Conservation (phyloP, 495 filamentous ascomycete species). For the Lasiosphaeriaceae sp. region DNA sequence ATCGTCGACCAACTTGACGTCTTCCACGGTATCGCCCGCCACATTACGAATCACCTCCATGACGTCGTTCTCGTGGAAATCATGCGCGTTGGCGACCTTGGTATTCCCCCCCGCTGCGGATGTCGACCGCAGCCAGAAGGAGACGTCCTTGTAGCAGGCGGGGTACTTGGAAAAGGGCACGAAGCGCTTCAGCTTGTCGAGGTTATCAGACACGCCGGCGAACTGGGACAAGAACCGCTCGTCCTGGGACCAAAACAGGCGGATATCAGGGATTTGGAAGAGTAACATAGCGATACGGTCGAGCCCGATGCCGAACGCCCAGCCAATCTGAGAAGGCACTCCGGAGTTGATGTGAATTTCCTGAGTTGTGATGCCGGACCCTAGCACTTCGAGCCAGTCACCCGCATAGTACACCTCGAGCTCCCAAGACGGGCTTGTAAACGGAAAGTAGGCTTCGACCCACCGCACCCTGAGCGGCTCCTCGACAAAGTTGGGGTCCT, state of each 20-base stretch:
- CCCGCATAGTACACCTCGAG: slow-evolving; percentile 93
- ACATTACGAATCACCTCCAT: slow-evolving; percentile 88
- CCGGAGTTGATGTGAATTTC: slow-evolving; percentile 71
- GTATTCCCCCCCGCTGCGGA: slow-evolving; percentile 49
- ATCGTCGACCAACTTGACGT: slow-evolving; percentile 73
- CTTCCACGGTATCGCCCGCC: slow-evolving; percentile 79
- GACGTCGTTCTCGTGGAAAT: slow-evolving; percentile 91
- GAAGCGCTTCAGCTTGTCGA: slow-evolving; percentile 59
- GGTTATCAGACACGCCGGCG: slow-evolving; percentile 46
- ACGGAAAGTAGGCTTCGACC: slow-evolving; percentile 97
- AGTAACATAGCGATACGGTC: slow-evolving; percentile 96
- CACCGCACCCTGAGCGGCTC: slow-evolving; percentile 82
- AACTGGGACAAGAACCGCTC: slow-evolving; percentile 81
- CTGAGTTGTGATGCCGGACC: slow-evolving; percentile 88
- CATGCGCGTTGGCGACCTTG: slow-evolving; percentile 31
- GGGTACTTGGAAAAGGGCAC: slow-evolving; percentile 87
- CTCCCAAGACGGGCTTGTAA: slow-evolving; percentile 93
- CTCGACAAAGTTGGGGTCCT: slow-evolving; percentile 40
- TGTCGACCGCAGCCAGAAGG: slow-evolving; percentile 77
- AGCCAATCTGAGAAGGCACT: slow-evolving; percentile 72
- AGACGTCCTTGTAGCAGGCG: slow-evolving; percentile 81
- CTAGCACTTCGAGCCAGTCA: slow-evolving; percentile 91
- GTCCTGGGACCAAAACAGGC: slow-evolving; percentile 94
- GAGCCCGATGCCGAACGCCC: slow-evolving; percentile 93
- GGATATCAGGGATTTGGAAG: slow-evolving; percentile 92